Base-by-base conservation (phyloP, 176 grass and related monocot species). In the Triticum timopheevii region DNA sequence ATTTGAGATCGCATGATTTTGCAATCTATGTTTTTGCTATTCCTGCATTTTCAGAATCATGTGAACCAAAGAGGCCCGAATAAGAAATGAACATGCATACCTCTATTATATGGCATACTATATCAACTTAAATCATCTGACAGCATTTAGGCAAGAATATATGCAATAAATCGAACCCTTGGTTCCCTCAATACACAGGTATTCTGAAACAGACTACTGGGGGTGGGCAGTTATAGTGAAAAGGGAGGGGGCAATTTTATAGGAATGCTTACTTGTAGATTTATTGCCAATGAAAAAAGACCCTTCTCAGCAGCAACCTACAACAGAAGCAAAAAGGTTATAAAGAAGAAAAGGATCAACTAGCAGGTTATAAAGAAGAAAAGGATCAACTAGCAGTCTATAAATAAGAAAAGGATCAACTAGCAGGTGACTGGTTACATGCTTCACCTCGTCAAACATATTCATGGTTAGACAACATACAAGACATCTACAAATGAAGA, bases 301-400 rank as follows among this genome's bases (percentile, higher is more conserved):
- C 93, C 96, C 82, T 92, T 98, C 88, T 98, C 93, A 49, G 96
- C 85, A 30, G 96, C 96, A 91, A 98, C 93, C 96, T 96, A 86
- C 54, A 92, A 87, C 61, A 93, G 2, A 86, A 80, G 80, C 49
- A 81, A 77, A 76, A 77, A 82, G 23, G 52, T 88, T 76, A 83
- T 79, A 27, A 49, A 69, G 69, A 76, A 61, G 50, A 28, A 28
- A 65, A 47, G 8, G 58, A 72, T 83, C 13, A 75, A 61, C 67
- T 74, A 86, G 69, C 59, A 77, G 68, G 35, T 80, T 75, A 83
- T 79, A 31, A 47, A 69, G 63, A 78, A 61, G 38, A 34, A 22
- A 65, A 44, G 4, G 56, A 71, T 83, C n/a, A 82, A 61, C 67
- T 76, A 86, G 76, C 61, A 82, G n/a, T 28, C 28, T 75, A 83